Evolutionary conservation across 1,284 basidiomycete species (phyloP).

Genomic region (Apiotrichum siamense): DNA sequence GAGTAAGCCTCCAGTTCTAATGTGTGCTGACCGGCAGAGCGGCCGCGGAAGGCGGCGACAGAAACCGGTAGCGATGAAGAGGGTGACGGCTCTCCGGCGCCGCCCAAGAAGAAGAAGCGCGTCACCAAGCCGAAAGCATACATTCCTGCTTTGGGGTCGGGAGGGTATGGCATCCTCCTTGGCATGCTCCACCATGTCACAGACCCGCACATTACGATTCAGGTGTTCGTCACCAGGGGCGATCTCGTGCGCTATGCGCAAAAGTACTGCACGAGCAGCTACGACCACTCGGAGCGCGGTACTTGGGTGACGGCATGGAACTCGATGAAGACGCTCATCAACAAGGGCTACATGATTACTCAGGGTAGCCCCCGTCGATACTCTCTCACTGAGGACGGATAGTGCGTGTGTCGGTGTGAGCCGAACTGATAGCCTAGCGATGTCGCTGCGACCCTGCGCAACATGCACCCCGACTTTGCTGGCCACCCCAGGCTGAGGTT

Average conservation of each 20-base stretch:
- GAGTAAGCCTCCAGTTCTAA: constrained; percentile 15
- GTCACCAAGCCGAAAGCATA: constrained; percentile 29
- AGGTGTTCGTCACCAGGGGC: constrained; percentile 35
- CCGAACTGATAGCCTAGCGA: constrained; percentile 22
- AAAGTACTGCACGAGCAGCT: constrained; percentile 35
- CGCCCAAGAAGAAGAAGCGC: constrained; percentile 18
- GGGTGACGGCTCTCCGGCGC: constrained; percentile 1
- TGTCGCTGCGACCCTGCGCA: constrained; percentile 31
- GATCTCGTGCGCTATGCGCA: constrained; percentile 38
- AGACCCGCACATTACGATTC: constrained; percentile 18
- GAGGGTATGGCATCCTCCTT: constrained; percentile 42
- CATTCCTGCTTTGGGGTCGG: constrained; percentile 36
- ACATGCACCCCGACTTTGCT: constrained; percentile 29
- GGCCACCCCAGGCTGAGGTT: constrained; percentile 20
- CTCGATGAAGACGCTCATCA: constrained; percentile 41
- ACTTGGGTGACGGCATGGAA: constrained; percentile 42
- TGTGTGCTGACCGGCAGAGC: background rate
- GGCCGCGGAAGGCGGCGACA: background rate
- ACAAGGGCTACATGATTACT: constrained; percentile 39
- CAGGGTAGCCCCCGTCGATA: constrained; percentile 42
- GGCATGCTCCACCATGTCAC: constrained; percentile 37
- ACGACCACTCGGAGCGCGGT: constrained; percentile 39
- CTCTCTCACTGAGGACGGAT: constrained; percentile 43
- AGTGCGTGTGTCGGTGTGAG: constrained; percentile 24
- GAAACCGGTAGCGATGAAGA: background rate